These are phyloP conservation scores for Leavenworthia alabamica DNA, from an alignment of 345 rosid species.

Conservation along the genomic window DNA sequence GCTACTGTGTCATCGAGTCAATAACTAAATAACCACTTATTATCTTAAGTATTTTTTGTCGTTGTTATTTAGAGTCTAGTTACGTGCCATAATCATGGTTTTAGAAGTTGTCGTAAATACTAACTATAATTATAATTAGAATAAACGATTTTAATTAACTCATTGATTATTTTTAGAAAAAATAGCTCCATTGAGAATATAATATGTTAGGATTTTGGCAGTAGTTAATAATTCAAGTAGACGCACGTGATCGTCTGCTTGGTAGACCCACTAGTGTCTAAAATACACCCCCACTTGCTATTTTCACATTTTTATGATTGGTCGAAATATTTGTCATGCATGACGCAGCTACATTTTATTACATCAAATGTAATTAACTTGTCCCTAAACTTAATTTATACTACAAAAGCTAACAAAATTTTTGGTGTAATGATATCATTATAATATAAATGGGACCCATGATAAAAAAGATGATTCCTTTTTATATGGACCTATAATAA, in stretches of 20 bases:
- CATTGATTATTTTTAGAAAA: not conserved
- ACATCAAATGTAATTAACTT: not conserved
- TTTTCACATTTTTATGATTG: not conserved
- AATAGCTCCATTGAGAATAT: not conserved
- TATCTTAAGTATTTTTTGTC: no score
- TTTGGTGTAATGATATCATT: slow-evolving; percentile 13
- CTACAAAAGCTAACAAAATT: not conserved
- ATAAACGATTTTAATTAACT: not conserved
- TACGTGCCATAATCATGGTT: not conserved
- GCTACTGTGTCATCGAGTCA: slow-evolving; percentile 7
- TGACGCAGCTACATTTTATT: slow-evolving; percentile 4
- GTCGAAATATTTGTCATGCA: slow-evolving; percentile 11
- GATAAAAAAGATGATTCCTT: slow-evolving; percentile 12
- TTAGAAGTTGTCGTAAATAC: not conserved
- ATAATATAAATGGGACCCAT: slow-evolving; percentile 6
- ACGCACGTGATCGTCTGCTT: slow-evolving; percentile 27
- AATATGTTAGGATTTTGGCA: slow-evolving; percentile 14
- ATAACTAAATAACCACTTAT: not conserved
- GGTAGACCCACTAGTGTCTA: slow-evolving; percentile 25
- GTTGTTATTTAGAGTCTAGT: no score
- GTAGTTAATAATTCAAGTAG: slow-evolving; percentile 17
- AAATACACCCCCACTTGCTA: slow-evolving; percentile 21
- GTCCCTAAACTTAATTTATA: not conserved
- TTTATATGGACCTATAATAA: not conserved
- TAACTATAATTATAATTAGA: not conserved